Evolutionary conservation across 371 early-diverging fungal genomes (phyloP).

Genomic region (Thermomucor indicae-seudaticae): DNA sequence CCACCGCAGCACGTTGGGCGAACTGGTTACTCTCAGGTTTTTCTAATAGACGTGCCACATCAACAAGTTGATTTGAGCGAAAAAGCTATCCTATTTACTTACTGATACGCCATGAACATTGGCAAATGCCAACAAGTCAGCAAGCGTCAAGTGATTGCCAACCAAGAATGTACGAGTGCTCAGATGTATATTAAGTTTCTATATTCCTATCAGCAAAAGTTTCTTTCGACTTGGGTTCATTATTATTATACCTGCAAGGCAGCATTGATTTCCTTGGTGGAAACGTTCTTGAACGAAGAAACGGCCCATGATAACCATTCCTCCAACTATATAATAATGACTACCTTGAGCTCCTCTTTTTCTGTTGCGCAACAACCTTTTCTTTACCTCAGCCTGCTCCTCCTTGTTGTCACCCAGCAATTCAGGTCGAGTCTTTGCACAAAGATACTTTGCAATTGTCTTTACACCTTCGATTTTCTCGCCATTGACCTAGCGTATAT

Average conservation of each 20-base stretch:
- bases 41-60: conserved; percentile 18
- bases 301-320: conserved; percentile 38
- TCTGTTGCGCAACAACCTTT: neutral
- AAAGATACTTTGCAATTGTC: conserved; percentile 49
- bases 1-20: conserved; percentile 67
- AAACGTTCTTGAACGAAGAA: conserved; percentile 26
- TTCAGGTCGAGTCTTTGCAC: conserved; percentile 41
- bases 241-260: conserved; percentile 27
- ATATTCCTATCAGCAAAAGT: neutral
- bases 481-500: conserved; percentile 27
- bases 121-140: conserved; percentile 70
- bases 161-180: conserved; percentile 62
- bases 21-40: conserved; percentile 36
- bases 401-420: conserved; percentile 49
- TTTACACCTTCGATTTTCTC: conserved; percentile 46
- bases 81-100: conserved; percentile 23
- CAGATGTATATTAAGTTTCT: conserved; percentile 65
- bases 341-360: neutral
- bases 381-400: conserved; percentile 50
- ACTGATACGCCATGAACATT: conserved; percentile 60
- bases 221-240: neutral
- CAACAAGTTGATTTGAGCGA: neutral
- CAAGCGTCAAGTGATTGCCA: conserved; percentile 58
- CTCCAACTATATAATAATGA: conserved; percentile 39
- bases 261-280: conserved; percentile 37